Conservation (phyloP, 306 rosid genomes). For the Malus sieversii region DNA sequence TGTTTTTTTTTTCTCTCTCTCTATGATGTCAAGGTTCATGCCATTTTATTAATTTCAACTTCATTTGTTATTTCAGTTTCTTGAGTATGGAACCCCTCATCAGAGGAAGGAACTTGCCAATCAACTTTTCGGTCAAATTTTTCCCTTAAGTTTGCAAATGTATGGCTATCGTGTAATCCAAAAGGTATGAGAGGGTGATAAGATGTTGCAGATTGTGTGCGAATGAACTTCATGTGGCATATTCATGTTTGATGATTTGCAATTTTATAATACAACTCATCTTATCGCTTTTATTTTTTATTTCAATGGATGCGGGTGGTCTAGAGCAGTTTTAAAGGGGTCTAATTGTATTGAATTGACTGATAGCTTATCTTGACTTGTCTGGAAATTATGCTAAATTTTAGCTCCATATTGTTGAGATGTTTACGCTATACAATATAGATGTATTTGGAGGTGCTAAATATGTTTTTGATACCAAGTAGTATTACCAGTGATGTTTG, state of each 20-base stretch:
- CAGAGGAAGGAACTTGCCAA: conserved; percentile 54
- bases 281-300: background rate
- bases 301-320: background rate
- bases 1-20: background rate
- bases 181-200: conserved; percentile 34
- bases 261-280: background rate
- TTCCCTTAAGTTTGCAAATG: conserved; percentile 64
- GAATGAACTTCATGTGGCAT: conserved; percentile 2
- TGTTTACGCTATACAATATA: background rate
- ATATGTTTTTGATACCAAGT: background rate
- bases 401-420: background rate
- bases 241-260: background rate
- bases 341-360: background rate
- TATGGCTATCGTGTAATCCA: conserved; percentile 76
- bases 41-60: background rate
- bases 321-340: background rate
- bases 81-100: conserved; percentile 52
- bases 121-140: conserved; percentile 47
- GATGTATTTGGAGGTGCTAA: background rate
- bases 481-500: background rate
- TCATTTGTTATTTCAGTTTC: conserved; percentile 31
- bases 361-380: background rate
- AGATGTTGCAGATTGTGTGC: background rate
- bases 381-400: background rate
- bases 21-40: background rate